phyloP scores from a whole-genome alignment of 1,284 basidiomycete genomes.

The Wallemia mellicola region DNA sequence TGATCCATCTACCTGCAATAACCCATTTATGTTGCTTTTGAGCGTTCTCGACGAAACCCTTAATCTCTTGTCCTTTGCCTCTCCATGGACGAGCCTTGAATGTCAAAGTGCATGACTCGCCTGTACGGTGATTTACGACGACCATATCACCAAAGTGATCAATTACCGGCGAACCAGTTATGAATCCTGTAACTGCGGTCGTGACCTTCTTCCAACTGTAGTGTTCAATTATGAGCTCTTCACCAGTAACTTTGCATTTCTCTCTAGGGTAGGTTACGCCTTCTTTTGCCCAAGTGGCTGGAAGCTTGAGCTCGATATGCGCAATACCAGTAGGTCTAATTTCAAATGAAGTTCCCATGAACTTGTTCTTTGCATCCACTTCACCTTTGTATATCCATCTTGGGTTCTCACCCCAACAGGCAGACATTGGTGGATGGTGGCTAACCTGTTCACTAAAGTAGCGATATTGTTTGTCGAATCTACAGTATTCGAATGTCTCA shows the following conservation, averaged over 20 bases:
- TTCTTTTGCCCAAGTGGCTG: constrained; percentile 23
- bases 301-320: constrained; percentile 55
- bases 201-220: constrained; percentile 90
- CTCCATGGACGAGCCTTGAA: constrained; percentile 94
- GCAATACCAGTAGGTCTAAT: constrained; percentile 83
- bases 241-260: constrained; percentile 16
- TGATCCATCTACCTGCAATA: constrained; percentile 86
- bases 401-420: constrained; percentile 75
- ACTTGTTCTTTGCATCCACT: constrained; percentile 75
- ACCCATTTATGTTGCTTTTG: constrained; percentile 44
- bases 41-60: constrained; percentile 44
- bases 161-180: constrained; percentile 71
- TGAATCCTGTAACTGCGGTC: constrained; percentile 74
- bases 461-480: constrained; percentile 59
- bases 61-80: constrained; percentile 73
- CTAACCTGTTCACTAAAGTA: constrained; percentile 87
- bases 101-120: constrained; percentile 62
- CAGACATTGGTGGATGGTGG: constrained; percentile 91
- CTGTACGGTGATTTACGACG: constrained; percentile 71
- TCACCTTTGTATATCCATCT: constrained; percentile 78
- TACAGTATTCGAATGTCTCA: constrained; percentile 85
- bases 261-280: constrained; percentile 14
- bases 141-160: constrained; percentile 61
- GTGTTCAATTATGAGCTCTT: constrained; percentile 31
- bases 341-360: constrained; percentile 88